phyloP scores from a whole-genome alignment of 2,329 filamentous ascomycete genomes.

The Cladosporium sp. region DNA sequence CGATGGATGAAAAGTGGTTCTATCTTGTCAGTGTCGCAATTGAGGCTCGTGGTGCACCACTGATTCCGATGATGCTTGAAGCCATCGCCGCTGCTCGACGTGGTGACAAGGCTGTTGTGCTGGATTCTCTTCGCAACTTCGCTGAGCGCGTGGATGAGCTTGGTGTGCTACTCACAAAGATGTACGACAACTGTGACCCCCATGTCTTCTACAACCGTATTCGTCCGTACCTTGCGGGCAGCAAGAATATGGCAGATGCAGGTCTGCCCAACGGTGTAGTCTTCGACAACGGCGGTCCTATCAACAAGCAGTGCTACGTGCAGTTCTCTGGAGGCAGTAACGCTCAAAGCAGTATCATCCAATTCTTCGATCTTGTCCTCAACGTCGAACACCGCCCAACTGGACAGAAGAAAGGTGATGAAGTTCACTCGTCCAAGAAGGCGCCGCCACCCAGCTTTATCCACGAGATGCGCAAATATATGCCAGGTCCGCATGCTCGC shows the following conservation, averaged over 20 bases:
- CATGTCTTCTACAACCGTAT: slow-evolving; percentile 94
- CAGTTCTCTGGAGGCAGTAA: slow-evolving; percentile 94
- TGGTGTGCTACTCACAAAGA: slow-evolving; percentile 70
- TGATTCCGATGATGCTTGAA: slow-evolving; percentile 81
- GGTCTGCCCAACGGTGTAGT: slow-evolving; percentile 82
- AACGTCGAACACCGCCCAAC: slow-evolving; percentile 89
- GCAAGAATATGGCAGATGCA: slow-evolving; percentile 96
- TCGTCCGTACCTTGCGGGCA: slow-evolving; percentile 90
- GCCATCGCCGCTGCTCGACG: slow-evolving; percentile 76
- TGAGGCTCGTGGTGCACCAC: slow-evolving; percentile 82
- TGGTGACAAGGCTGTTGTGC: slow-evolving; percentile 67
- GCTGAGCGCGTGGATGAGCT: slow-evolving; percentile 87
- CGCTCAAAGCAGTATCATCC: slow-evolving; percentile 91
- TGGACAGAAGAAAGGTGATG: slow-evolving; percentile 56
- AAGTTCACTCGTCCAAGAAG: slow-evolving; percentile 41
- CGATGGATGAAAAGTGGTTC: slow-evolving; percentile 97
- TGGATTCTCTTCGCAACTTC: slow-evolving; percentile 71
- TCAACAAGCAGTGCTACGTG: slow-evolving; percentile 56
- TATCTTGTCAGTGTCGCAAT: slow-evolving; percentile 95
- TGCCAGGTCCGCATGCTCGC: slow-evolving; percentile 87
- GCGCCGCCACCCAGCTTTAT: slow-evolving; percentile 70
- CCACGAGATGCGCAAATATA: slow-evolving; percentile 93
- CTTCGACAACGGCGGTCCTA: slow-evolving; percentile 68
- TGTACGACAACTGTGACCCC: slow-evolving; percentile 95
- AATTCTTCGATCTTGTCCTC: slow-evolving; percentile 92